phyloP scores from a whole-genome alignment of 2,329 filamentous ascomycete species.

The Venturiaceae sp. region DNA sequence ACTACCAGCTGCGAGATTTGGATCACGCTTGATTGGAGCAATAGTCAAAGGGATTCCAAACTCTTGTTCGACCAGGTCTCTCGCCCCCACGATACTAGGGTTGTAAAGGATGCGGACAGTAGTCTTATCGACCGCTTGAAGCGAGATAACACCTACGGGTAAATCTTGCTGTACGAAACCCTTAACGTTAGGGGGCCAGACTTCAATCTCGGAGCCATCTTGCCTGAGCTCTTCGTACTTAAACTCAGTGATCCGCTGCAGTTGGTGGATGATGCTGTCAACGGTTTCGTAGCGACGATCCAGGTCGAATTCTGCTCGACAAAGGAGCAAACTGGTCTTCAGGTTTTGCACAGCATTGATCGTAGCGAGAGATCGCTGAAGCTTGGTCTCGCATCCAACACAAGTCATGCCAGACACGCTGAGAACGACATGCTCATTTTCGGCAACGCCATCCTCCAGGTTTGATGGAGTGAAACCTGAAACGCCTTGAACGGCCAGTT shows the following conservation, averaged over 20 bases:
- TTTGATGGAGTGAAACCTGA: slow-evolving; percentile 11
- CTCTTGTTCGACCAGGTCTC: slow-evolving; percentile 31
- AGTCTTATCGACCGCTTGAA: slow-evolving; percentile 19
- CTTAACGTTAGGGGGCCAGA: slow-evolving; percentile 32
- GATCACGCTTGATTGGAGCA: no score
- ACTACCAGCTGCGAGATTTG: no score
- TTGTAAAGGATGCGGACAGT: slow-evolving; percentile 37
- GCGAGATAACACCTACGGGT: slow-evolving; percentile 28
- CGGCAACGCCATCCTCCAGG: slow-evolving; percentile 17
- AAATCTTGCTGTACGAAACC: slow-evolving; percentile 28
- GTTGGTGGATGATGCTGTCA: slow-evolving; percentile 34
- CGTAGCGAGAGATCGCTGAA: slow-evolving; percentile 42
- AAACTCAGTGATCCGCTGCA: slow-evolving; percentile 53
- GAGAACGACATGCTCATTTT: slow-evolving; percentile 47
- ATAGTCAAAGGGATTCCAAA: slow-evolving; percentile 14
- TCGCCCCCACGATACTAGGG: slow-evolving; percentile 37
- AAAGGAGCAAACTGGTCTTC: slow-evolving; percentile 54
- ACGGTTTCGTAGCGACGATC: slow-evolving; percentile 25
- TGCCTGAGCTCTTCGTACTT: slow-evolving; percentile 28
- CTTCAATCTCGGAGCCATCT: slow-evolving; percentile 41
- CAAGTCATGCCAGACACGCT: slow-evolving; percentile 63
- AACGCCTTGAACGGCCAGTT: no score
- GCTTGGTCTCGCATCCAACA: slow-evolving; percentile 59
- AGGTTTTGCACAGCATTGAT: slow-evolving; percentile 44
- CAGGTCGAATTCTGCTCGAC: slow-evolving; percentile 56